A percentile compares a stretch with the other conserved stretches of the same genome.
These are phyloP conservation scores for Trichoderma gamsii DNA, from an alignment of 495 filamentous ascomycete genomes.

Conservation along the genomic window DNA sequence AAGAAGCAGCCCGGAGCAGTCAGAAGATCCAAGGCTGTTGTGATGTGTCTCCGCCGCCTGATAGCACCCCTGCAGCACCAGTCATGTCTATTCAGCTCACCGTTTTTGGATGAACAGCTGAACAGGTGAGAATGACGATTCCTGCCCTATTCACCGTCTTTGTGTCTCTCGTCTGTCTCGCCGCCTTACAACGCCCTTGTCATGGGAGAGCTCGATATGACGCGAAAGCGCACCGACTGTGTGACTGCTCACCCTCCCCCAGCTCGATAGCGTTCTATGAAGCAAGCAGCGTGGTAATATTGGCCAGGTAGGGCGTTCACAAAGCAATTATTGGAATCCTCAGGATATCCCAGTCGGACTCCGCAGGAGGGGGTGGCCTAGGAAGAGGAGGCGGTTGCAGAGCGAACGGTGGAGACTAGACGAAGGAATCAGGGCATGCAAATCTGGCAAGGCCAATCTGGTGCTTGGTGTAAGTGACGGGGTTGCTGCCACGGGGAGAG, in stretches of 20 bases:
- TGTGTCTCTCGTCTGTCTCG: not conserved
- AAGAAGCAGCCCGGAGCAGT: not conserved
- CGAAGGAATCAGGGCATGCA: conserved; percentile 5
- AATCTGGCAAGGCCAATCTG: not conserved
- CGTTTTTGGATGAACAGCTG: not conserved
- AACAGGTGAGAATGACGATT: not conserved
- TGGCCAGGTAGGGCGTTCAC: not conserved
- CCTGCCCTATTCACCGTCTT: not conserved
- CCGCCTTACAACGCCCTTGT: conserved; percentile 1
- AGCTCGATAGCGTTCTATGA: not conserved
- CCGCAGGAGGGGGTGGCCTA: conserved; percentile 2
- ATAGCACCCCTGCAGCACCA: conserved; percentile 6
- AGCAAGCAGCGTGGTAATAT: not conserved
- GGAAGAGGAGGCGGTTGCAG: not conserved
- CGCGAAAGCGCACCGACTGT: not conserved
- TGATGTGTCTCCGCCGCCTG: conserved; percentile 12
- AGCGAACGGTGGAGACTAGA: not conserved
- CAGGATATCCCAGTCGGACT: not conserved
- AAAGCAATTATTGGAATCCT: conserved; percentile 13
- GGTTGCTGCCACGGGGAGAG: not conserved
- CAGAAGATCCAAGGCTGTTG: conserved; percentile 7
- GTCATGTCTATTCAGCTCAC: conserved; percentile 8
- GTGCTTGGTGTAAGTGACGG: not conserved
- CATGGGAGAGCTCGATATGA: not conserved
- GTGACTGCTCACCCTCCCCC: not conserved